Conservation (phyloP, 768 basidiomycete genomes). For the Pleurotus tuoliensis region DNA sequence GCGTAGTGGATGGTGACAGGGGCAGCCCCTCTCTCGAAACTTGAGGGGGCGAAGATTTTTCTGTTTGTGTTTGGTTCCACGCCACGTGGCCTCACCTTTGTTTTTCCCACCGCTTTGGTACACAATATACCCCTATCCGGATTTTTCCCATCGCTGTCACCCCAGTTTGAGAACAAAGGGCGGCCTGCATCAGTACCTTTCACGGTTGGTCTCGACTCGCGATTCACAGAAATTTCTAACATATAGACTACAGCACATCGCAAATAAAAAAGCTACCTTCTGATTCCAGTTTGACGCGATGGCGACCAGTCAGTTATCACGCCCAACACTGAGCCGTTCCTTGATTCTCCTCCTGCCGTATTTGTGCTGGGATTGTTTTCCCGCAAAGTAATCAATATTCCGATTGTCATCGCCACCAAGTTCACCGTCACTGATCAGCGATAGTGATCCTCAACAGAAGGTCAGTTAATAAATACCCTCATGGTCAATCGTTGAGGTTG, state of each 20-base stretch:
- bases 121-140: slow-evolving; percentile 3
- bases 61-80: slow-evolving; percentile 5
- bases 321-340: not conserved
- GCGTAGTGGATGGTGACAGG: slow-evolving; percentile 5
- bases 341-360: not conserved
- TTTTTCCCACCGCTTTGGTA: slow-evolving; percentile 4
- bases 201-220: not conserved
- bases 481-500: no score
- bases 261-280: not conserved
- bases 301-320: not conserved
- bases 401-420: no score
- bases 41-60: slow-evolving; percentile 4
- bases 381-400: no score
- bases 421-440: no score
- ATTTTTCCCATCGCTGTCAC: not conserved
- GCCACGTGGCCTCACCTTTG: not conserved
- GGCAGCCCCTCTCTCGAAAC: slow-evolving; percentile 3
- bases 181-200: not conserved
- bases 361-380: not conserved
- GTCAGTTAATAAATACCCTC: no score
- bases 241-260: no score
- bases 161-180: not conserved
- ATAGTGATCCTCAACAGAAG: no score
- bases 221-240: not conserved
- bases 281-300: not conserved